Base-by-base conservation (phyloP, 2,329 filamentous ascomycete genomes). In the Graphiopsis chlorocephala region DNA sequence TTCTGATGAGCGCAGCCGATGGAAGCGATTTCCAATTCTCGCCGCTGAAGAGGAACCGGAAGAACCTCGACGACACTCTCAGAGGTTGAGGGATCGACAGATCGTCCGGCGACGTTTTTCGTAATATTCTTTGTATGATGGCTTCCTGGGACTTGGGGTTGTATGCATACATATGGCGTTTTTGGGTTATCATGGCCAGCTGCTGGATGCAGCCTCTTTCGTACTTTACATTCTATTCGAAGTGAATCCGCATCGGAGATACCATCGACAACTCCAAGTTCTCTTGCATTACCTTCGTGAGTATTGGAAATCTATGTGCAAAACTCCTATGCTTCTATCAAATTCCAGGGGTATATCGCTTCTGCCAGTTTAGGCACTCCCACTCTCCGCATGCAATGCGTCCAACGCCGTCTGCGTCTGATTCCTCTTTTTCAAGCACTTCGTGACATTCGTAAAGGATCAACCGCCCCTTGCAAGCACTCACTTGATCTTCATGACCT, bases 1-100 rank as follows among this genome's bases (percentile, higher is more conserved):
- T 70, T 53, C 57, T 74, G 55, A 55, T 73, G 58, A 70, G 72
- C 47, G 72, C 73, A 45, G 68, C 68, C 4, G 76, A 77, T 66
- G 75, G 74, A 26, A 75, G 74, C 67, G 76, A 75, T 14, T 77
- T 77, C 55, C 68, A 72, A 63, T 78, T 78, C 67, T 75, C 72
- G 61, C 76, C 76, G 26, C 65, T 78, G 65, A 78, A 78, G 69
- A 68, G 70, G 67, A 66, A 65, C 53, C 68, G 72, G 64, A 74
- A 70, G 57, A 70, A 69, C 31, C 66, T 76, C 29, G 74, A 76
- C 67, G 74, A 76, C 65, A 75, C 74, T 28, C 61, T 76, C 59
- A 66, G 72, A 31, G 73, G 72, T 8, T 66, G 20, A 56, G 53
- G 4, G 6, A 26, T 4, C 12, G n/a, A 11, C n/a, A 1, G 2